These are phyloP conservation scores for Boletus smithii DNA, from an alignment of 1,284 basidiomycete genomes.

Conservation along the genomic window DNA sequence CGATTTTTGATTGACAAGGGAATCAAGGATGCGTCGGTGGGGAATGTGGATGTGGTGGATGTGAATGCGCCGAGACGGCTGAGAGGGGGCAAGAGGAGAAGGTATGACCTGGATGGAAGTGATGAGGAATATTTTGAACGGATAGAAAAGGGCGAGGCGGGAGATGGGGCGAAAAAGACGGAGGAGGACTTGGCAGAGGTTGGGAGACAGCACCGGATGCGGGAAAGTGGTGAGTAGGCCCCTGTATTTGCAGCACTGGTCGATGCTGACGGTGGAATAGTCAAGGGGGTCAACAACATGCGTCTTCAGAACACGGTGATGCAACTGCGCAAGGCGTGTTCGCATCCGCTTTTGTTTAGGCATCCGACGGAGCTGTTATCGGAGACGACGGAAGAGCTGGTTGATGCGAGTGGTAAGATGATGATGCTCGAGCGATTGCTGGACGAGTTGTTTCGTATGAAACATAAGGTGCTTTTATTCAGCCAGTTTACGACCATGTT, in stretches of 20 bases:
- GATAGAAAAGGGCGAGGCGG: slow-evolving; percentile 56
- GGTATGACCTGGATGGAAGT: slow-evolving; percentile 37
- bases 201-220: slow-evolving; percentile 53
- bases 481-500: slow-evolving; percentile 96
- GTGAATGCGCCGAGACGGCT: slow-evolving; percentile 31
- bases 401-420: slow-evolving; percentile 94
- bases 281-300: slow-evolving; percentile 86
- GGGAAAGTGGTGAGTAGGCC: slow-evolving; percentile 51
- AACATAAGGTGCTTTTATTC: slow-evolving; percentile 92
- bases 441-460: slow-evolving; percentile 75
- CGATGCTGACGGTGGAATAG: slow-evolving; percentile 38
- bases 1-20: slow-evolving; percentile 56
- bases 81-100: slow-evolving; percentile 32
- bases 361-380: slow-evolving; percentile 69
- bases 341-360: slow-evolving; percentile 90
- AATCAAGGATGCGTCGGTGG: slow-evolving; percentile 18
- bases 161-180: slow-evolving; percentile 37
- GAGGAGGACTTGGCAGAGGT: slow-evolving; percentile 43
- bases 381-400: slow-evolving; percentile 56
- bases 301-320: slow-evolving; percentile 91
- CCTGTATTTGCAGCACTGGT: neutral
- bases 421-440: slow-evolving; percentile 89
- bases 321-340: slow-evolving; percentile 93
- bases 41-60: slow-evolving; percentile 23
- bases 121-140: slow-evolving; percentile 73